Evolutionary conservation across 371 early-diverging fungal genomes (phyloP).

Genomic region (Mucor racemosus): DNA sequence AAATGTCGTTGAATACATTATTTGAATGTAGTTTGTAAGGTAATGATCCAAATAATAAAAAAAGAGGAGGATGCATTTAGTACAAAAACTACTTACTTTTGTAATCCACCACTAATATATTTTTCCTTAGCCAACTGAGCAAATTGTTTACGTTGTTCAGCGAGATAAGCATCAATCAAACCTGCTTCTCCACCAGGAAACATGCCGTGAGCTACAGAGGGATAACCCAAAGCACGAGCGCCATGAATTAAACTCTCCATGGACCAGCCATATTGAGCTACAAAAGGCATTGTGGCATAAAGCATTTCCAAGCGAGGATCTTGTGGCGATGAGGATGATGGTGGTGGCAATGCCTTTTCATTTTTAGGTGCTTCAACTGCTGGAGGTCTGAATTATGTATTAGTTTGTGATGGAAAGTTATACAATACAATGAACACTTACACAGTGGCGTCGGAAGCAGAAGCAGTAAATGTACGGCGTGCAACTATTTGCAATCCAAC

Average conservation of each 20-base stretch:
- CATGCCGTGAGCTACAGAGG: constrained; percentile 76
- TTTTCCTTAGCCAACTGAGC: constrained; percentile 53
- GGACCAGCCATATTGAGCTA: constrained; percentile 80
- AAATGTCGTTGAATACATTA: too few relatives aligned
- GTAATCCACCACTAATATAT: constrained; percentile 46
- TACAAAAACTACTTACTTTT: constrained; percentile 38
- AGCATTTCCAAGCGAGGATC: constrained; percentile 51
- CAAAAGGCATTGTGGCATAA: constrained; percentile 68
- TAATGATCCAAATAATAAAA: too few relatives aligned
- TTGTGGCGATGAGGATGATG: neutral
- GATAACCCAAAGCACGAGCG: constrained; percentile 71
- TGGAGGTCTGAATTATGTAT: neutral
- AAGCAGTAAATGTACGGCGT: constrained; percentile 10
- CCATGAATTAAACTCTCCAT: constrained; percentile 69
- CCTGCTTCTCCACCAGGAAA: constrained; percentile 72
- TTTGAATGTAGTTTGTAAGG: too few relatives aligned
- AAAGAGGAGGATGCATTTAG: too few relatives aligned
- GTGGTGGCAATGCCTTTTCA: constrained; percentile 2
- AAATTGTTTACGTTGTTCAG: constrained; percentile 65
- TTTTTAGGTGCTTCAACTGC: neutral
- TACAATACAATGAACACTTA: neutral
- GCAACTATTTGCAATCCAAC: neutral
- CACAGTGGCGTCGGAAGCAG: constrained; percentile 6
- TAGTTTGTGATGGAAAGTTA: neutral
- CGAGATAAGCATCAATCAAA: constrained; percentile 78